These are phyloP conservation scores for Phytophthora pini DNA, from an alignment of 352 stramenopile species.

Conservation along the genomic window DNA sequence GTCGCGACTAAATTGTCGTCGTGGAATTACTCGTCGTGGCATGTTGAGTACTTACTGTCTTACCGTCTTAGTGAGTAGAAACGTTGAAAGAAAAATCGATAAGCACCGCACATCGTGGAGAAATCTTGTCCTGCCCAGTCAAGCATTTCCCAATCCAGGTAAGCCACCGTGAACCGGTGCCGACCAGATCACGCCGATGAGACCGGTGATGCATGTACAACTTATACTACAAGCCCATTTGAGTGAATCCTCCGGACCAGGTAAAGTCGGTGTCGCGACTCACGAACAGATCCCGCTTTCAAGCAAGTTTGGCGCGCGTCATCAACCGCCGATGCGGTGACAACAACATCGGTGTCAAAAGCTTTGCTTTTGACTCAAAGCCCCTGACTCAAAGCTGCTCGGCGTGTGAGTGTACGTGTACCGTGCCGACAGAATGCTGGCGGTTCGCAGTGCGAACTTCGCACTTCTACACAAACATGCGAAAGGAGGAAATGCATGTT, in stretches of 20 bases:
- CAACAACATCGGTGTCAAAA: not conserved
- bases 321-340: not conserved
- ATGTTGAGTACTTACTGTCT: not conserved
- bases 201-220: no score
- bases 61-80: constrained; percentile 1
- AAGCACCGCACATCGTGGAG: not conserved
- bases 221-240: no score
- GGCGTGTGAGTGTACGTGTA: not conserved
- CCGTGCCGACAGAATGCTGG: constrained; percentile 4
- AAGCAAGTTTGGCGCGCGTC: not conserved
- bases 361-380: no score
- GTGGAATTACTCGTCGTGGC: not conserved
- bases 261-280: constrained; percentile 3
- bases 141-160: not conserved
- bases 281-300: constrained; percentile 1
- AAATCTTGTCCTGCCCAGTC: not conserved
- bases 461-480: constrained; percentile 9
- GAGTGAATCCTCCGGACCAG: constrained; percentile 1
- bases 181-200: no score
- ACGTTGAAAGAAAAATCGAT: not conserved
- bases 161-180: no score
- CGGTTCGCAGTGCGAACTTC: not conserved
- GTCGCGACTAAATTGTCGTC: constrained; percentile 13
- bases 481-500: constrained; percentile 3
- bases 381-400: not conserved